Base-by-base conservation (phyloP, 2,329 filamentous ascomycete genomes). In the Hymenoscyphus salicellus region DNA sequence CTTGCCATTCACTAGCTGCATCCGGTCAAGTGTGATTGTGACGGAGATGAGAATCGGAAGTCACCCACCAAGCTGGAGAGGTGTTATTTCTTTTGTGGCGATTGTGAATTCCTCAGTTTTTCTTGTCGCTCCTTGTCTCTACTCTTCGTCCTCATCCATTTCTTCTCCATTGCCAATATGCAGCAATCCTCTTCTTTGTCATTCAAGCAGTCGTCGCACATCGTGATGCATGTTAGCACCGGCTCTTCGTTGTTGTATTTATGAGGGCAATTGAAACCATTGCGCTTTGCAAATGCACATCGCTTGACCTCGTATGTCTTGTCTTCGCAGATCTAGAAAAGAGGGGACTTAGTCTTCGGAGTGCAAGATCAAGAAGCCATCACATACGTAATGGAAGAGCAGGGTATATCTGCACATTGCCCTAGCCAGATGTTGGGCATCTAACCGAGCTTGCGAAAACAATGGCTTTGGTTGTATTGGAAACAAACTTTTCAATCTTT, bases 51-150 rank as follows among this genome's bases (percentile, higher is more conserved):
- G 23, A 11, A 52, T 52, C 10, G 20, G 14, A 52, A 26, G 3
- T 6, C 5, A 52, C 46, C 26, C 46, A 52, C 20, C 23, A 10
- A 11, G 20, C 3, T 5, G 46, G 1, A 49, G 20, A 3, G 8
- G 7, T 26, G 23, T 52, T 10, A 52, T 26, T 26, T 52, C 46
- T 52, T 52, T 26, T 14, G 20, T 52, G 46, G 46, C 26, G 46
- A 52, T 26, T 23, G 46, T 4, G 46, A 26, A 23, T 52, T 52
- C 10, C 4, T 28, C 20, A 26, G 16, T 52, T 23, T 14, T 23
- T 52, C 46, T 52, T 52, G 46, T 26, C 46, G 46, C 23, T 52
- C 46, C 46, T 52, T 52, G 46, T 52, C 46, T 52, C 46, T 52
- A 2, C 46, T 26, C 46, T 52, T 26, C 5, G 46, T 52, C 26